These are phyloP conservation scores for Candida pseudoglaebosa DNA, from an alignment of 805 yeast species.

Conservation along the genomic window DNA sequence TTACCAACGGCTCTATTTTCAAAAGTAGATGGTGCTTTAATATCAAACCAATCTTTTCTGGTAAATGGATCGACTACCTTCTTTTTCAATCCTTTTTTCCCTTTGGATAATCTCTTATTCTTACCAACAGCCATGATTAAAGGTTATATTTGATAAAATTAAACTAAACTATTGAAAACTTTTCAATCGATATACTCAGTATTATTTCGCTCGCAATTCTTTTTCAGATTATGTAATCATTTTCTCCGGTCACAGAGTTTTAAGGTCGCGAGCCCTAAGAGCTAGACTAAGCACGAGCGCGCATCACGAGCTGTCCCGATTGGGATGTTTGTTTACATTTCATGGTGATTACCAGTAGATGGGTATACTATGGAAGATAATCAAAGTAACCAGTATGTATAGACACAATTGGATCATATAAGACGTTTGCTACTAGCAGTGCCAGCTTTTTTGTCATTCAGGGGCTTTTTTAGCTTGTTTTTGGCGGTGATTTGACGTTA, in stretches of 20 bases:
- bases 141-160: constrained; percentile 1
- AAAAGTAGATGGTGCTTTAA: constrained; percentile 97
- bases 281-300: not conserved
- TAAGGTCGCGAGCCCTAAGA: not conserved
- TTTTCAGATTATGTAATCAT: too few relatives aligned
- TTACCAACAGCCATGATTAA: constrained; percentile 57
- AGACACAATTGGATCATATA: too few relatives aligned
- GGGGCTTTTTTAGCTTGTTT: too few relatives aligned
- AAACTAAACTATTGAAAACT: constrained; percentile 1
- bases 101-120: constrained; percentile 69
- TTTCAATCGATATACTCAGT: too few relatives aligned
- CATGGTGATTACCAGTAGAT: not conserved
- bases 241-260: too few relatives aligned
- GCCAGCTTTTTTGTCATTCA: too few relatives aligned
- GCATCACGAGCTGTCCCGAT: too few relatives aligned
- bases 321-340: constrained; percentile 2
- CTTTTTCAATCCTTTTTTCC: constrained; percentile 98
- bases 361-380: constrained; percentile 2
- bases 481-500: too few relatives aligned
- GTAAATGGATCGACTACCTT: constrained; percentile 99
- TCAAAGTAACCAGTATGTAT: constrained; percentile 35
- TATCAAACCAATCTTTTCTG: constrained; percentile 98
- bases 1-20: constrained; percentile 99
- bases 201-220: too few relatives aligned
- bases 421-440: too few relatives aligned